Evolutionary conservation across 129 eudicot species (phyloP).

Genomic region (carrot (Daucus carota)): DH1_v3.0 NC_030383.2:11880001-11880500

Average conservation of each 20-base stretch:
- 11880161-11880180: slow-evolving; percentile 76
- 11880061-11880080: slow-evolving; percentile 66
- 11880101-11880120: slow-evolving; percentile 66
- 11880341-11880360: slow-evolving; percentile 85
- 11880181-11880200: slow-evolving; percentile 73
- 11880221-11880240: slow-evolving; percentile 65
- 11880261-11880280: slow-evolving; percentile 40
- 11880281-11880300: slow-evolving; percentile 54
- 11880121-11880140: slow-evolving; percentile 69
- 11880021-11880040: slow-evolving; percentile 81
- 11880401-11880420: slow-evolving; percentile 53
- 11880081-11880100: slow-evolving; percentile 53
- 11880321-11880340: slow-evolving; percentile 89
- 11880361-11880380: slow-evolving; percentile 74
- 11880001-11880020: slow-evolving; percentile 77
- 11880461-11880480: slow-evolving; percentile 91
- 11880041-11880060: slow-evolving; percentile 73
- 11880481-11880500: slow-evolving; percentile 83
- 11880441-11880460: slow-evolving; percentile 58
- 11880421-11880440: slow-evolving; percentile 48
- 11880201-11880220: slow-evolving; percentile 64
- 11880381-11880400: slow-evolving; percentile 65
- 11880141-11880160: slow-evolving; percentile 66
- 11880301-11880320: slow-evolving; percentile 53
- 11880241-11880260: slow-evolving; percentile 53